These are phyloP conservation scores for Gilbertella persicaria DNA, from an alignment of 371 early-diverging fungal genomes.

Conservation along the genomic window DNA sequence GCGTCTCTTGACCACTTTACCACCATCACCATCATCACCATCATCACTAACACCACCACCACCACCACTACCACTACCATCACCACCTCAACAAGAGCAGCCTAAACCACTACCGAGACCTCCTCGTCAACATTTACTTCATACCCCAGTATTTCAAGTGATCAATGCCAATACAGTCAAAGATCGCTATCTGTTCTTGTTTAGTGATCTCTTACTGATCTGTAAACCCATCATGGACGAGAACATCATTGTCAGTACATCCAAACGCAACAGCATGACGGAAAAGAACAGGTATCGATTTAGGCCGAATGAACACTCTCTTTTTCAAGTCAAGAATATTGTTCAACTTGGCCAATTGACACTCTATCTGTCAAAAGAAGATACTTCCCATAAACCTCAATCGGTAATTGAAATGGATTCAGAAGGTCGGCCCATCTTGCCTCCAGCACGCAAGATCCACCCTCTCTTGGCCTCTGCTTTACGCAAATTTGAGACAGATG, in stretches of 20 bases:
- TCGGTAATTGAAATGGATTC: slow-evolving; percentile 13
- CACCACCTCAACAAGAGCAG: slow-evolving; percentile 3
- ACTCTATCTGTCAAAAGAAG: slow-evolving; percentile 54
- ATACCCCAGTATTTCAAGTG: slow-evolving; percentile 79
- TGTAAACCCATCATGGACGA: slow-evolving; percentile 63
- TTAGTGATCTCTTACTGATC: slow-evolving; percentile 78
- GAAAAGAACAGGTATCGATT: slow-evolving; percentile 33
- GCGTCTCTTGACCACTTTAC: slow-evolving; percentile 8
- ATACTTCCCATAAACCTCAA: slow-evolving; percentile 9
- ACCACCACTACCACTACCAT: neutral
- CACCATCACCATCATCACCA: slow-evolving; percentile 4
- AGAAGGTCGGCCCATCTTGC: slow-evolving; percentile 22
- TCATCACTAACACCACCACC: neutral
- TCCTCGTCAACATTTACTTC: slow-evolving; percentile 68
- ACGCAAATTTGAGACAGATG: slow-evolving; percentile 72
- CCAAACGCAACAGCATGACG: slow-evolving; percentile 9
- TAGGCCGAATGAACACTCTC: slow-evolving; percentile 51
- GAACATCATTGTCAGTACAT: slow-evolving; percentile 42
- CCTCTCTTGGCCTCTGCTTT: slow-evolving; percentile 62
- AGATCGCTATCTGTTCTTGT: slow-evolving; percentile 80
- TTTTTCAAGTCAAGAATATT: slow-evolving; percentile 66
- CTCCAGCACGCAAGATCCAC: slow-evolving; percentile 57
- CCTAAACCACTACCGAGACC: slow-evolving; percentile 24
- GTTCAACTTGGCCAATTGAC: slow-evolving; percentile 58
- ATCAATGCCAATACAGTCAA: slow-evolving; percentile 70